These are phyloP conservation scores for Russula sp. DNA, from an alignment of 768 basidiomycete genomes.

Conservation along the genomic window DNA sequence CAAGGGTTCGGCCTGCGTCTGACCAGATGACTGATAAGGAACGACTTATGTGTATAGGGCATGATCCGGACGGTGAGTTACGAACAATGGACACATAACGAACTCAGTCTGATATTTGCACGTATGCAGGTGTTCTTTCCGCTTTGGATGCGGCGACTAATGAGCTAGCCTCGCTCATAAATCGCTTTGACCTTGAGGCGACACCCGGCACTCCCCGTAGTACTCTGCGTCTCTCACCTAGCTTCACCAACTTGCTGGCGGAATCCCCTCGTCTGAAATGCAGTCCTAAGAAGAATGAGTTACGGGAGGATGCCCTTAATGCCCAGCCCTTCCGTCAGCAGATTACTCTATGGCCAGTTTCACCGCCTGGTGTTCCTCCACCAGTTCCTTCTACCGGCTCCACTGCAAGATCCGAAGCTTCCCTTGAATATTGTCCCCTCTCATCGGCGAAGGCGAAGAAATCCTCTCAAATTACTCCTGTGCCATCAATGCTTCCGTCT, in stretches of 20 bases:
- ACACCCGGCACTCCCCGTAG: slow-evolving; percentile 56
- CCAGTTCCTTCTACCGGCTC: slow-evolving; percentile 7
- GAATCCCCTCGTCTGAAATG: slow-evolving; percentile 32
- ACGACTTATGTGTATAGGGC: slow-evolving; percentile 50
- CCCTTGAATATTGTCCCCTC: background rate
- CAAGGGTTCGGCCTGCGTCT: slow-evolving; percentile 56
- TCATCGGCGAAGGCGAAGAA: slow-evolving; percentile 9
- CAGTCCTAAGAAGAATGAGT: slow-evolving; percentile 39
- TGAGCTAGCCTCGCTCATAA: slow-evolving; percentile 74
- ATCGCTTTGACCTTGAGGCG: slow-evolving; percentile 75
- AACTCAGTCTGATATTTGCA: slow-evolving; percentile 6
- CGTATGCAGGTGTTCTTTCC: slow-evolving; percentile 52
- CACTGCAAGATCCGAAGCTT: background rate
- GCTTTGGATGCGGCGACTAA: slow-evolving; percentile 78
- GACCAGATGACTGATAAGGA: slow-evolving; percentile 56
- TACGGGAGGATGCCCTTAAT: slow-evolving; percentile 22
- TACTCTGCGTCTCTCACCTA: slow-evolving; percentile 34
- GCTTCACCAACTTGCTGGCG: slow-evolving; percentile 31
- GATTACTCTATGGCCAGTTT: slow-evolving; percentile 61
- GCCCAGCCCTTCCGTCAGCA: slow-evolving; percentile 44
- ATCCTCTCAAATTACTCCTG: background rate
- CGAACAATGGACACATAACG: background rate
- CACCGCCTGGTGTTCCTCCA: slow-evolving; percentile 36
- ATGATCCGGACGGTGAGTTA: slow-evolving; percentile 51
- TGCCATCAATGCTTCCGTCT: background rate